Conservation (phyloP, 2,329 filamentous ascomycete species). For the Hyphodiscus sp. region DNA sequence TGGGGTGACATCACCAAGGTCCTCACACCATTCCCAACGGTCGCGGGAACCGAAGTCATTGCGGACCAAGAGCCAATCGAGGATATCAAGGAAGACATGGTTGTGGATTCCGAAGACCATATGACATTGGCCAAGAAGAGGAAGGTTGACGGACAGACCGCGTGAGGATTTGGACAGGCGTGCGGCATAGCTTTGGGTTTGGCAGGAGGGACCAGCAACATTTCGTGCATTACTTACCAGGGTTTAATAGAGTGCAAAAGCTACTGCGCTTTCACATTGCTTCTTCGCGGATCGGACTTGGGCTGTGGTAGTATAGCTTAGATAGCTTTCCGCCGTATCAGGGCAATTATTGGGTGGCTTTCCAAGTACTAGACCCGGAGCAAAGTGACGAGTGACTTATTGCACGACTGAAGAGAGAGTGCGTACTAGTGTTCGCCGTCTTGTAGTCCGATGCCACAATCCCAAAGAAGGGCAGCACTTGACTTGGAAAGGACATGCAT, state of each 20-base stretch:
- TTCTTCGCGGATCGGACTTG: background rate
- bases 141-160: slow-evolving; percentile 15
- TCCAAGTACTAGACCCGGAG: background rate
- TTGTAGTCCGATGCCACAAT: too few relatives aligned
- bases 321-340: background rate
- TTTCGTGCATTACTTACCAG: background rate
- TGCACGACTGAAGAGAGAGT: background rate
- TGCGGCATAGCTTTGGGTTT: background rate
- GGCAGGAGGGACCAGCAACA: background rate
- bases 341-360: background rate
- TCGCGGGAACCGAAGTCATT: slow-evolving; percentile 48
- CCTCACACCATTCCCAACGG: slow-evolving; percentile 60
- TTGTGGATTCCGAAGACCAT: slow-evolving; percentile 17
- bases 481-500: background rate
- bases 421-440: background rate
- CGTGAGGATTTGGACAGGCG: background rate
- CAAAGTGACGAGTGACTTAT: background rate
- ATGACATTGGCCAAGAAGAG: slow-evolving; percentile 26
- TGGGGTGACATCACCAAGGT: slow-evolving; percentile 67
- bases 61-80: slow-evolving; percentile 30
- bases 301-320: background rate
- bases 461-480: background rate
- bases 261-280: background rate
- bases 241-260: background rate
- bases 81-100: slow-evolving; percentile 26